phyloP scores from a whole-genome alignment of 129 eudicot species.

The Solidago caesia region DNA sequence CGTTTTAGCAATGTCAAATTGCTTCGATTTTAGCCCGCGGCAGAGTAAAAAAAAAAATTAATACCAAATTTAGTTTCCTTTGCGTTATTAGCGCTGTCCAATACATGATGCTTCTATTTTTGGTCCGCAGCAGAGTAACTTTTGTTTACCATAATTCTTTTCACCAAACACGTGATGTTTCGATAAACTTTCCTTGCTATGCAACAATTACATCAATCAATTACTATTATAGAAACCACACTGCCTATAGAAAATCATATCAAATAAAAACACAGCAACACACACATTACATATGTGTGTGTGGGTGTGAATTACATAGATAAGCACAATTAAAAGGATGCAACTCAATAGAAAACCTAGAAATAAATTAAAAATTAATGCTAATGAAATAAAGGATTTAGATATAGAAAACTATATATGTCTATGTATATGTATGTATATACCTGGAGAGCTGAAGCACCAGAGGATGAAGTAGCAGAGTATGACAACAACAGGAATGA shows the following conservation, averaged over 20 bases:
- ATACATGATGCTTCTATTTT: no score
- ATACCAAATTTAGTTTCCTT: no score
- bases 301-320: not conserved
- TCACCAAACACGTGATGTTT: no score
- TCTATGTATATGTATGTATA: not conserved
- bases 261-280: not conserved
- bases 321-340: not conserved
- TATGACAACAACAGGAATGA: conserved; percentile 36
- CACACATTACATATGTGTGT: not conserved
- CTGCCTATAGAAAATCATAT: not conserved
- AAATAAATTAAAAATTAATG: not conserved
- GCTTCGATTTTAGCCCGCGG: no score
- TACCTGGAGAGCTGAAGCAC: conserved; percentile 37
- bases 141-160: conserved; percentile 14
- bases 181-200: no score
- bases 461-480: conserved; percentile 35
- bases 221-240: not conserved
- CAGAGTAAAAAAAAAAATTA: no score
- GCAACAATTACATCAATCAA: conserved; percentile 8
- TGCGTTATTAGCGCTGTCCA: no score
- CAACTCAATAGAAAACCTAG: not conserved
- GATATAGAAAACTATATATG: no score
- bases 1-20: no score
- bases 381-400: not conserved
- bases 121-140: not conserved